Evolutionary conservation across 2,329 filamentous ascomycete species (phyloP), one percentile per base, ranked within the genome.

Genomic region (Aspergillus sp.): DNA sequence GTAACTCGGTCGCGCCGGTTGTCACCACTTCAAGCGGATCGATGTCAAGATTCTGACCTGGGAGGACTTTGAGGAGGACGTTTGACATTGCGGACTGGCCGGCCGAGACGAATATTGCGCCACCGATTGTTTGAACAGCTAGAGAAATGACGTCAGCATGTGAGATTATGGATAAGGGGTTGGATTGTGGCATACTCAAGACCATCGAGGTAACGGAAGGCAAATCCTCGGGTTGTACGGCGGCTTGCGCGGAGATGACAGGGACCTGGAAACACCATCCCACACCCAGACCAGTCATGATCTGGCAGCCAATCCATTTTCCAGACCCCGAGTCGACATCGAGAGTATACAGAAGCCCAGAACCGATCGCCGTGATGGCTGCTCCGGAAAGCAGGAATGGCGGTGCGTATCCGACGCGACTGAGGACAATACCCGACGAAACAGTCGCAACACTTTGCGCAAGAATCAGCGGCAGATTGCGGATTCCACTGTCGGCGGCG

Each of bases 401-500:
- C 1, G 65, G 59, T 24, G 66, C 67, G 42, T 69, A 62, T 9
- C 69, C 73, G 24, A 63, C 64, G 12, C 63, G 60, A 2, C 65
- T 67, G 20, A 77, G 60, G 7, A 69, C 16, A 6, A 57, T 63
- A 7, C 75, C 75, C 4, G 66, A 63, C 16, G 65, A 26, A 32
- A 75, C 57, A 1, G 69, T 68, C 45, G 64, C 66, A 16, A 78
- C 59, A 10, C 65, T 65, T 14, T 66, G 57, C 1, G 67, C 67
- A 3, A 81, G 60, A 3, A 82, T 73, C 14, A 80, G 63, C 16
- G 79, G 74, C 11, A 82, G 63, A 54, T 78, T 80, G 36, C 72
- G 67, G 12, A 82, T 69, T 5, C 80, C 80, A 2, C 72, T 76
- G 24, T 66, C 55, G 12, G 45, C 80, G 67, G 7, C 66, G 4